phyloP scores from a whole-genome alignment of 2,329 filamentous ascomycete genomes.

The Alternaria alternata region DNA sequence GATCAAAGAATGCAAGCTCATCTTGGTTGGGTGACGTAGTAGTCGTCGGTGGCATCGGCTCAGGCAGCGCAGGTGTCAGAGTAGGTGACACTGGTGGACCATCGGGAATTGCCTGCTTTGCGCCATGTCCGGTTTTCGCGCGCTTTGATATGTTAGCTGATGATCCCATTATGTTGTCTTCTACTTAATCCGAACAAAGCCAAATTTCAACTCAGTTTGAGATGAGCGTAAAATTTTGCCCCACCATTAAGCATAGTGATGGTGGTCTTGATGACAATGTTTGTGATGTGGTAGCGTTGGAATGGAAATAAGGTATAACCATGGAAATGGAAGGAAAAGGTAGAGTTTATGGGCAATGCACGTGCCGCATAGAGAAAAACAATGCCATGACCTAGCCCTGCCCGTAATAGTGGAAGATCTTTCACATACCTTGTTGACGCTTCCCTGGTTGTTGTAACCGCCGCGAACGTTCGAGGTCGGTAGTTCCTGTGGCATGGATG shows the following conservation, averaged over 20 bases:
- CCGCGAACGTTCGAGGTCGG: conserved; percentile 44
- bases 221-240: neutral
- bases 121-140: conserved; percentile 71
- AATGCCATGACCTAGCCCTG: conserved; percentile 5
- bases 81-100: conserved; percentile 78
- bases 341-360: conserved; percentile 9
- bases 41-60: conserved; percentile 80
- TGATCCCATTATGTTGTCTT: neutral
- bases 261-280: neutral
- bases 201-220: neutral
- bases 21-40: conserved; percentile 79
- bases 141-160: conserved; percentile 58
- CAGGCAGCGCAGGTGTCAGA: conserved; percentile 84
- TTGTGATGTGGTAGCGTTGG: neutral
- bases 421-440: conserved; percentile 43
- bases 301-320: neutral
- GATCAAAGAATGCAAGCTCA: conserved; percentile 92
- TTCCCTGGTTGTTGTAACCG: conserved; percentile 38
- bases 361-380: conserved; percentile 10
- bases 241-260: neutral
- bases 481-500: conserved; percentile 44
- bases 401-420: conserved; percentile 6
- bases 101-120: conserved; percentile 68
- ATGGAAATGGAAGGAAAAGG: neutral
- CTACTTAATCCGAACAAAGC: neutral